Evolutionary conservation across 371 early-diverging fungal genomes (phyloP), one percentile per base, ranked within the genome.

Genomic region (Funneliformis caledonium): DNA sequence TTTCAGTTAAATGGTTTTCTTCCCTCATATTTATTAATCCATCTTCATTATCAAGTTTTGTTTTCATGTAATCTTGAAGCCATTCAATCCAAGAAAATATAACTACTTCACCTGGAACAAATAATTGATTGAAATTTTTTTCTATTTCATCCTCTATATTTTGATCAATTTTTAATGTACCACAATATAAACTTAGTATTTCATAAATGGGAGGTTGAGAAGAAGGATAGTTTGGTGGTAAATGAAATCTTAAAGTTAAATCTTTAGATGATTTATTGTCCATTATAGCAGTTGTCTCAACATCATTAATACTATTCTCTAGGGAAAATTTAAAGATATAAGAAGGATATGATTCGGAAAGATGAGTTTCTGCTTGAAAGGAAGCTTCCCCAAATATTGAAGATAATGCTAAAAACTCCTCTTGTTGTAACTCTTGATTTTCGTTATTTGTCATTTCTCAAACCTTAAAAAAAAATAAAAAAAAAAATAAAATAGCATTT

Each of bases 1-100:
- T 26, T 65, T 65, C 65, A 31, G 2, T 31, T 26, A 31, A 12
- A 3, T 65, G 26, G 31, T 65, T 16, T 14, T 33, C 4, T 10
- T 19, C 6, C 78, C n/a, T 60, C 65, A n/a, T 61, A 62, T 22
- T 72, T 43, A 12, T 50, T 72, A 26, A 7, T 1, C 7, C 56
- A 56, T 19, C 19, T 56, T 56, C 56, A 56, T 19, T 56, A 7
- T 76, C 78, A 3, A 69, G 33, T 9, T 81, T 74, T 14, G 73
- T 74, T 31, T 61, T 75, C 0, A 74, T 70, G 60, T 80, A 74
- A 11, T 84, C 84, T 78, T 88, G 82, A 47, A 95, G 81, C 92
- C 92, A 93, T 26, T 88, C 88, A 4, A 93, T 86, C 96, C 96
- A 96, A 60, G 90, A 86, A 84, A 91, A 96, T 43, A 95, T 82